These are phyloP conservation scores for Talaromyces sp. DNA, from an alignment of 2,329 filamentous ascomycete genomes.

Conservation along the genomic window DNA sequence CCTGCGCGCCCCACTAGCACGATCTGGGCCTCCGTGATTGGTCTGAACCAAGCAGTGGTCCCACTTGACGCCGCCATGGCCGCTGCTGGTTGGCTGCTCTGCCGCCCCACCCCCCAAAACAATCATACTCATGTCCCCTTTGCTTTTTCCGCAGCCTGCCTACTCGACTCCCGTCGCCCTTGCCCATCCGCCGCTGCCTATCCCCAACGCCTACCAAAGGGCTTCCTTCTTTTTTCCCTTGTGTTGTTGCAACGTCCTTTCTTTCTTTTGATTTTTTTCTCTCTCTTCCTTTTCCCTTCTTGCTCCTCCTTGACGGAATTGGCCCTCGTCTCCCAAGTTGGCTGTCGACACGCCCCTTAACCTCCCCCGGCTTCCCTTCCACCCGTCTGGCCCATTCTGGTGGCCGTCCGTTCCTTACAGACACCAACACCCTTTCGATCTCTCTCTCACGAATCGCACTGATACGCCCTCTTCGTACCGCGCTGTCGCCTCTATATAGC, in stretches of 20 bases:
- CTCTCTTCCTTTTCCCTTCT: slow-evolving; percentile 11
- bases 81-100: background rate
- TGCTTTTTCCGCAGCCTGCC: background rate
- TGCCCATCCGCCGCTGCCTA: background rate
- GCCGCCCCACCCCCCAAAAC: background rate
- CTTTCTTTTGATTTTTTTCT: slow-evolving; percentile 12
- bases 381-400: slow-evolving; percentile 23
- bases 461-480: background rate
- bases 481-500: background rate
- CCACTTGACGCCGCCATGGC: slow-evolving; percentile 2
- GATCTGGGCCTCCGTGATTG: background rate
- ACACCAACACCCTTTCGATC: background rate
- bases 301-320: slow-evolving; percentile 7
- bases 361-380: slow-evolving; percentile 8
- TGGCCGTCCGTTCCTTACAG: slow-evolving; percentile 37
- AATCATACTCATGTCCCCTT: background rate
- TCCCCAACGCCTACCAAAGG: slow-evolving; percentile 4
- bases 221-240: slow-evolving; percentile 9
- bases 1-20: background rate
- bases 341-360: background rate
- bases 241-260: slow-evolving; percentile 14
- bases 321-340: slow-evolving; percentile 8
- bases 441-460: background rate
- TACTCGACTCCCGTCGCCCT: slow-evolving; percentile 13
- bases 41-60: background rate